phyloP scores from a whole-genome alignment of 306 rosid species.

The Gastrolobium bilobum region DNA sequence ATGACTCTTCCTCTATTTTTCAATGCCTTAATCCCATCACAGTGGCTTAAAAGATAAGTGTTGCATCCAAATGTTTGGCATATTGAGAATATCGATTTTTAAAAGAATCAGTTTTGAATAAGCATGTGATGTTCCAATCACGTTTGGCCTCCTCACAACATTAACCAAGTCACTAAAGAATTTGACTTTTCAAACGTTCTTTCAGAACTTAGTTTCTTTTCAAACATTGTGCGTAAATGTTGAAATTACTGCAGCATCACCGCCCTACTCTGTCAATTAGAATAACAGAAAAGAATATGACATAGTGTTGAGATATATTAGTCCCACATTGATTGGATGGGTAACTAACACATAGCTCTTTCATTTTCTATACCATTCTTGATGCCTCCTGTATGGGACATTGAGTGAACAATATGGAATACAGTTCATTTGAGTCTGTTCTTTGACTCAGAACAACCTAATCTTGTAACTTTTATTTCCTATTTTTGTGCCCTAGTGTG shows the following conservation, averaged over 20 bases:
- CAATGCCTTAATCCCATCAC: slow-evolving; percentile 6
- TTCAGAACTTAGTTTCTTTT: too few species aligned
- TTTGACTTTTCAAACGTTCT: too few species aligned
- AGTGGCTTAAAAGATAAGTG: neutral
- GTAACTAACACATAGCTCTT: too few species aligned
- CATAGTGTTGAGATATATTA: too few species aligned
- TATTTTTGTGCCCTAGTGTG: neutral
- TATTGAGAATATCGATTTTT: neutral
- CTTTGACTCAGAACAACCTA: slow-evolving; percentile 39
- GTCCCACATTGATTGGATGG: too few species aligned
- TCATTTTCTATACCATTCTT: neutral
- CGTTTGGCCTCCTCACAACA: neutral
- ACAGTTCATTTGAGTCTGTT: slow-evolving; percentile 28
- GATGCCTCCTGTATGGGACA: neutral
- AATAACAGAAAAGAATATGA: neutral
- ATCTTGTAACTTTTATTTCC: slow-evolving; percentile 1
- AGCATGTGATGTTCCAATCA: slow-evolving; percentile 1
- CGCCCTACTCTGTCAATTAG: neutral
- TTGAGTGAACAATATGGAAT: slow-evolving; percentile 18
- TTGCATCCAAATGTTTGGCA: neutral
- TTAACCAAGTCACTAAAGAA: too few species aligned
- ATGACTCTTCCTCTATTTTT: neutral
- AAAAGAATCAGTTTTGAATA: neutral
- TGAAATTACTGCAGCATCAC: neutral
- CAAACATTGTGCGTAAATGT: neutral